Evolutionary conservation across 139 green algal species (phyloP), one percentile per base, ranked within the genome.

Genomic region (Tetraselmis chui): DNA sequence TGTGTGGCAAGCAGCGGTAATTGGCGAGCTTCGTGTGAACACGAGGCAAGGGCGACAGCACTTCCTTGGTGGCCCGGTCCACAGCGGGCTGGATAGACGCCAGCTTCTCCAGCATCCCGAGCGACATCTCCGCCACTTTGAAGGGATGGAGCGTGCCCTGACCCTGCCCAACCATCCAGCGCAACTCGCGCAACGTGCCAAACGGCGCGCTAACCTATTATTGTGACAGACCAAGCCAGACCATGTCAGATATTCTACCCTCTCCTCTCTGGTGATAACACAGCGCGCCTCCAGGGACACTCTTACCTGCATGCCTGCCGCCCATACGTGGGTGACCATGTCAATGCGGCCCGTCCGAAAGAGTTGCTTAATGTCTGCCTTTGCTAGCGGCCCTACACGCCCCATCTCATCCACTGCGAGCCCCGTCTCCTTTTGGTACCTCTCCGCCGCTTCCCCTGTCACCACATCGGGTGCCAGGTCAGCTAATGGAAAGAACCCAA

Each of bases 21-120:
- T 84, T 89, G 2, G 88, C 89, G 28, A 98, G 86, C 5, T 87
- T 81, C 18, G 92, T 85, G 83, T 95, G 94, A 0, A 89, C 92
- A 1, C 84, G 76, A 1, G 95, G 95, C 81, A 94, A 89, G 2
- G 95, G 95, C 81, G 91, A 83, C 85, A 98, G 78, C 45, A 91
- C 79, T 1, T 86, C 79, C 0, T 85, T 88, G 1, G 75, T 79
- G 28, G 86, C 86, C 28, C 45, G 76, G 59, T 96, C 92, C 58
- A 90, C 81, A 29, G 89, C 88, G 2, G 92, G 89, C 80, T 94
- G 91, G 27, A 94, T 83, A n/a, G 59, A 45, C 0, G 88, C 87
- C 45, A 98, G 89, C 11, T 76, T 83, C 77, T 84, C 89, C 84
- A 98, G 89, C 59, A 93, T 78, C 2, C 59, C 29, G 77, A 93